Base-by-base conservation (phyloP, 2,329 filamentous ascomycete species). In the Paraphaeosphaeria sporulosa region DNA sequence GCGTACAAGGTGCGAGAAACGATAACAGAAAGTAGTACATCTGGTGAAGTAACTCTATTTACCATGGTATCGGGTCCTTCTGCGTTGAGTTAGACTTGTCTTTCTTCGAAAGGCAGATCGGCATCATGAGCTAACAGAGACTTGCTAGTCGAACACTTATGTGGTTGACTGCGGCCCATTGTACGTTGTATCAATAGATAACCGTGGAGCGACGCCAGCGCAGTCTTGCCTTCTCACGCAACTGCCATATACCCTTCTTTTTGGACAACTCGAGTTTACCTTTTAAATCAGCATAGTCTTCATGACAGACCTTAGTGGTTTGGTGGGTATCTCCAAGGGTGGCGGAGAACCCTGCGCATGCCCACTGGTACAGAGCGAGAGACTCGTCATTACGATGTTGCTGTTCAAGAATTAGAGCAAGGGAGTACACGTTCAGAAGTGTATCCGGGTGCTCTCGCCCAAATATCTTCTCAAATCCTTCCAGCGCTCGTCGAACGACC, bases 391-490 rank as follows among this genome's bases (percentile, higher is more conserved):
- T 21, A 44, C 42, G 19, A 23, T 44, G n/a, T 10, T 44, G 42
- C 21, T 23, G 23, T 19, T 19, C 9, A 44, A 44, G 42, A 9
- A 44, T 12, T 34, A 19, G 15, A 49, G 47, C 47, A 21, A 49
- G 47, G 2, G 10, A 9, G 9, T 34, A 8, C 32, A 34, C 4
- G 30, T 19, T 49, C 2, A 12, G 4, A 19, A 49, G 30, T 6
- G 25, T 49, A 6, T 49, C 5, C 15, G 21, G 21, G 40, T 54
- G 51, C 15, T 44, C 40, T 17, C 13, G 17, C 38, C 53, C 42
- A 44, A 56, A 30, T 30, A 38, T 21, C 19, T 56, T 56, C 25
- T 48, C 34, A 38, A n/a, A 34, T 15, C 12, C 34, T 30, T 21
- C 51, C 32, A 54, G 23, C 21, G 38, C 38, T 44, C 34, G 36